Conservation (phyloP, 1,139 yeast genomes). For the Magnusiomyces fungicola region DNA sequence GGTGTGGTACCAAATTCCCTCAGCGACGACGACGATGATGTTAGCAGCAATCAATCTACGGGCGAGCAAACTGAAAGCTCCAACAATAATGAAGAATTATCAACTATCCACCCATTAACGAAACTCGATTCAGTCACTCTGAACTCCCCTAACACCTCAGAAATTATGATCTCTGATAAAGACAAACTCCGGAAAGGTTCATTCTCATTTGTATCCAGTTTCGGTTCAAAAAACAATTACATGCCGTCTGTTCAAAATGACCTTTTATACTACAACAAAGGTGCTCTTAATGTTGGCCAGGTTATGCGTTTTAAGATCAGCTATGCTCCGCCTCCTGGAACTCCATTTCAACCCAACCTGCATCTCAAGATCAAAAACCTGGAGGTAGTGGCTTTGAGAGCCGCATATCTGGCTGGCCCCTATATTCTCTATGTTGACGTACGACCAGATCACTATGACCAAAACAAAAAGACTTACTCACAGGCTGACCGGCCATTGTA, state of each 20-base stretch:
- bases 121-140: too few species aligned
- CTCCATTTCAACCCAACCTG: slow-evolving; percentile 24
- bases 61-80: too few species aligned
- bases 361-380: slow-evolving; percentile 67
- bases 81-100: too few species aligned
- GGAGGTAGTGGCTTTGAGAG: slow-evolving; percentile 69
- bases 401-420: slow-evolving; percentile 89
- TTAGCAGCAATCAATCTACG: too few species aligned
- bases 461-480: slow-evolving; percentile 47
- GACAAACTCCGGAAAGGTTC: too few species aligned
- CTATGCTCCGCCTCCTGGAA: slow-evolving; percentile 36
- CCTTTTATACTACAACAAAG: slow-evolving; percentile 36
- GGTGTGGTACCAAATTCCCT: not conserved
- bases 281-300: slow-evolving; percentile 50
- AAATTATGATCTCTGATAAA: too few species aligned
- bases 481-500: slow-evolving; percentile 68
- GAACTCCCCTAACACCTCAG: too few species aligned
- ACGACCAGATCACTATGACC: slow-evolving; percentile 55
- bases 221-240: too few species aligned
- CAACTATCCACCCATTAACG: too few species aligned
- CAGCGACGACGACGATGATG: not conserved
- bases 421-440: slow-evolving; percentile 83
- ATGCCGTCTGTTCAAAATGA: too few species aligned
- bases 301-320: slow-evolving; percentile 44
- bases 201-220: too few species aligned